Evolutionary conservation across 1,284 basidiomycete genomes (phyloP).

Genomic region (Ganoderma multipileum): DNA sequence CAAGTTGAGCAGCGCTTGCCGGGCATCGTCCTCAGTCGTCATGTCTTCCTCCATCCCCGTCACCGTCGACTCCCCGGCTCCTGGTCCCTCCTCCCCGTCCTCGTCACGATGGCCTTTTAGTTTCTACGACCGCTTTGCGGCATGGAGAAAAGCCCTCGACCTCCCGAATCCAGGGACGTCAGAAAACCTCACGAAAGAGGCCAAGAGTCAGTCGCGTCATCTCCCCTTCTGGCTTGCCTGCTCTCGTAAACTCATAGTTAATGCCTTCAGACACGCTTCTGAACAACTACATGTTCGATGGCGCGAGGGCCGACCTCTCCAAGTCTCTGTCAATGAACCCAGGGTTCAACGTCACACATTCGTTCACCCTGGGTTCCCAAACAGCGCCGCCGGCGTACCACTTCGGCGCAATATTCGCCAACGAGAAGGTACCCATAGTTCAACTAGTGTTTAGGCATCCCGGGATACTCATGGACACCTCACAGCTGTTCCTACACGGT

Average conservation of each 20-base stretch:
- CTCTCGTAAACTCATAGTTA: neutral
- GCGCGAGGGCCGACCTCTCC: constrained; percentile 93
- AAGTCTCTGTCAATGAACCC: constrained; percentile 95
- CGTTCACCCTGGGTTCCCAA: constrained; percentile 88
- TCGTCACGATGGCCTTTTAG: constrained; percentile 55
- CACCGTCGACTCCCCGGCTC: constrained; percentile 26
- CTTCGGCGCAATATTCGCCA: constrained; percentile 94
- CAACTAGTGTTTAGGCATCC: neutral
- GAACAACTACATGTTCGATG: constrained; percentile 97
- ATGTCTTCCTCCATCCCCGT: constrained; percentile 36
- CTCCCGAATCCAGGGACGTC: constrained; percentile 89
- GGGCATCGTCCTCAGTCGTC: constrained; percentile 31
- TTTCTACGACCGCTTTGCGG: constrained; percentile 74
- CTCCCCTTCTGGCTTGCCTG: neutral
- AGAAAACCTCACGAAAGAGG: constrained; percentile 91
- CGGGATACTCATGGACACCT: neutral
- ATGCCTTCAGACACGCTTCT: constrained; percentile 79
- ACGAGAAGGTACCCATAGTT: constrained; percentile 66
- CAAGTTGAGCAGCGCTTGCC: constrained; percentile 20
- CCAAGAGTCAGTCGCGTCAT: constrained; percentile 65
- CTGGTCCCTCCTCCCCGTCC: constrained; percentile 30
- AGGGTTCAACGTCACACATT: constrained; percentile 98
- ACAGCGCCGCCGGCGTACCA: constrained; percentile 85
- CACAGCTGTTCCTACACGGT: constrained; percentile 91
- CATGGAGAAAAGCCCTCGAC: constrained; percentile 83